These are phyloP conservation scores for Penicillium sp. DNA, from an alignment of 2,329 filamentous ascomycete species.

Conservation along the genomic window DNA sequence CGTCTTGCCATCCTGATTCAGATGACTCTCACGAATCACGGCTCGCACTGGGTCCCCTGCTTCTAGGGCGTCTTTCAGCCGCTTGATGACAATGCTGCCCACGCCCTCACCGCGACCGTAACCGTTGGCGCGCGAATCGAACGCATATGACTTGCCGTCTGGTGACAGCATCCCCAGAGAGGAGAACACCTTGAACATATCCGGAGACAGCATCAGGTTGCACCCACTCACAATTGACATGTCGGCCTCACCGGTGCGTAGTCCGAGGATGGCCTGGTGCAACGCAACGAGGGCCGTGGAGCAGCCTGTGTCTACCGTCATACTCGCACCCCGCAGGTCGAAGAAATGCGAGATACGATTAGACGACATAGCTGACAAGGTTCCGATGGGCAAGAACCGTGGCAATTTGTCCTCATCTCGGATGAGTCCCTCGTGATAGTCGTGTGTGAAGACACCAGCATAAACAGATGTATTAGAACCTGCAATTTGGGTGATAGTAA, in stretches of 20 bases:
- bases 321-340: constrained; percentile 3
- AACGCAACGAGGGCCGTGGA: constrained; percentile 28
- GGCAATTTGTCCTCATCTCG: constrained; percentile 8
- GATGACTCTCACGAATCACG: constrained; percentile 33
- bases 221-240: constrained; percentile 7
- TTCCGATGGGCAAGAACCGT: neutral
- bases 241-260: constrained; percentile 19
- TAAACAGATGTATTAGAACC: constrained; percentile 8
- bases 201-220: too few relatives aligned
- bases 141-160: constrained; percentile 30
- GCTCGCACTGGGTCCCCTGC: constrained; percentile 48
- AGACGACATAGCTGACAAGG: neutral
- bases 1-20: constrained; percentile 37
- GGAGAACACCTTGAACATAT: too few relatives aligned
- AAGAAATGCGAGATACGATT: constrained; percentile 6
- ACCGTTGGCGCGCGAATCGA: constrained; percentile 49
- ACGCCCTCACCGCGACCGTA: constrained; percentile 53
- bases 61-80: constrained; percentile 44
- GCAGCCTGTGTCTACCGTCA: constrained; percentile 6
- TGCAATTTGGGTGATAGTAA: constrained; percentile 17
- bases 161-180: constrained; percentile 4
- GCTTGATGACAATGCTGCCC: constrained; percentile 49
- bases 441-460: constrained; percentile 2
- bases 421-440: constrained; percentile 5
- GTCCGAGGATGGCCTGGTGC: constrained; percentile 18